A percentile compares a stretch with the other conserved stretches of the same genome.
Evolutionary conservation across 441 rosid genomes (phyloP).

Genomic region (Bruguiera hainesii): DNA sequence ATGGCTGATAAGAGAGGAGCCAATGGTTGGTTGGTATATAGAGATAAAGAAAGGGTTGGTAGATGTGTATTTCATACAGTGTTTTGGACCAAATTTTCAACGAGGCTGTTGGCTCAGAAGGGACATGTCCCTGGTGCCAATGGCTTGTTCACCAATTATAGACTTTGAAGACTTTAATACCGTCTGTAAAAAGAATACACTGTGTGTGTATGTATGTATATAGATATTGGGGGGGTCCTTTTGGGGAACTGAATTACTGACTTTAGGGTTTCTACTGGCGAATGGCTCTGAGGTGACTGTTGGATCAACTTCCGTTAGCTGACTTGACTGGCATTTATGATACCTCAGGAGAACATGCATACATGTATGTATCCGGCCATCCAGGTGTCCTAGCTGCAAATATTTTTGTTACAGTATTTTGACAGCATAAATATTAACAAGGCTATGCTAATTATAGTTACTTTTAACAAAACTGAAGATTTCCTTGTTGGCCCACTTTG

Average conservation of each 20-base stretch:
- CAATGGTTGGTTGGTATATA: not conserved
- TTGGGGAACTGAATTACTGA: conserved; percentile 29
- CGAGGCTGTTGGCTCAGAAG: conserved; percentile 28
- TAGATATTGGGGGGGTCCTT: conserved; percentile 1
- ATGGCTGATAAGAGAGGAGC: not conserved
- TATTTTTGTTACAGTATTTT: too few relatives aligned
- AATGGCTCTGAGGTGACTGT: conserved; percentile 18
- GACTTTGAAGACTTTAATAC: conserved; percentile 15
- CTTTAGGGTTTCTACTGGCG: conserved; percentile 18
- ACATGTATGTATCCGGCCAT: too few relatives aligned
- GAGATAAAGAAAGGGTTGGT: not conserved
- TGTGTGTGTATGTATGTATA: too few relatives aligned
- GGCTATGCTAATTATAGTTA: too few relatives aligned
- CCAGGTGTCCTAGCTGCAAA: too few relatives aligned
- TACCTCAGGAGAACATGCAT: too few relatives aligned
- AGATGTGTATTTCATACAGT: not conserved
- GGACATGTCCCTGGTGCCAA: conserved; percentile 31
- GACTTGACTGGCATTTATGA: conserved; percentile 4
- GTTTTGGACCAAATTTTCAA: not conserved
- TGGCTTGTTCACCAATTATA: conserved; percentile 29
- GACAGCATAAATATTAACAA: too few relatives aligned
- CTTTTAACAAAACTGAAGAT: too few relatives aligned
- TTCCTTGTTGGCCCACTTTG: too few relatives aligned
- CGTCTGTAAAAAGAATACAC: conserved; percentile 8
- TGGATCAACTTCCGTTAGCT: conserved; percentile 9